A percentile compares a stretch with the other conserved stretches of the same genome.
Evolutionary conservation across 2,329 filamentous ascomycete species (phyloP).

Genomic region (Penicillium sp.): DNA sequence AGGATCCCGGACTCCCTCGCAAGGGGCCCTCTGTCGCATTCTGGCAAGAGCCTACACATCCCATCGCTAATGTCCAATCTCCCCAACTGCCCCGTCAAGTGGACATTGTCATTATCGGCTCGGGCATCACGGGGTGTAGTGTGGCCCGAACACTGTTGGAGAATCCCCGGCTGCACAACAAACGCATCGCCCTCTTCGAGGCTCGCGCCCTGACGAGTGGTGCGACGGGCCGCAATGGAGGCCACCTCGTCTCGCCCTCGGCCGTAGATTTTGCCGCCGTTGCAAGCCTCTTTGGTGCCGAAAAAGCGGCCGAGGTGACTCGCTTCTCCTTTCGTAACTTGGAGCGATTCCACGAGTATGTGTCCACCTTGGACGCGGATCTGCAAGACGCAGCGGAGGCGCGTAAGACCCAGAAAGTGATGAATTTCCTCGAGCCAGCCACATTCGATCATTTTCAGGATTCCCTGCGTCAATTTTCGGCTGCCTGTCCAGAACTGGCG

Average conservation of each 20-base stretch:
- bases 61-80: slow-evolving; percentile 15
- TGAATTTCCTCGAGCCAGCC: slow-evolving; percentile 1
- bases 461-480: slow-evolving; percentile 1
- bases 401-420: slow-evolving; percentile 1
- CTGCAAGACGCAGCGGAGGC: neutral
- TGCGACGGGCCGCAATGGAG: slow-evolving; percentile 1
- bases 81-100: slow-evolving; percentile 10
- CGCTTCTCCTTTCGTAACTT: slow-evolving; percentile 3
- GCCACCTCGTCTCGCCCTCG: slow-evolving; percentile 1
- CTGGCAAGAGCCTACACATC: slow-evolving; percentile 21
- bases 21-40: neutral
- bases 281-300: neutral
- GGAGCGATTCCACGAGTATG: slow-evolving; percentile 1
- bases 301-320: slow-evolving; percentile 1
- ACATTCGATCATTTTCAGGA: slow-evolving; percentile 1
- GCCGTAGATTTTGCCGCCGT: slow-evolving; percentile 1
- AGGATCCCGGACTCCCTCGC: slow-evolving; percentile 1
- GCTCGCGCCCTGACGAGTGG: slow-evolving; percentile 1
- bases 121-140: slow-evolving; percentile 23
- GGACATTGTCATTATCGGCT: slow-evolving; percentile 25
- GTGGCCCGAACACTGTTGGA: slow-evolving; percentile 19
- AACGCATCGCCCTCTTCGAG: slow-evolving; percentile 1
- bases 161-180: slow-evolving; percentile 1
- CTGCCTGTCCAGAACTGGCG: neutral
- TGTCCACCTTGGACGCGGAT: neutral